These are phyloP conservation scores for Apostasia shenzhenica DNA, from an alignment of 106 monocot species.

Conservation along the genomic window DNA sequence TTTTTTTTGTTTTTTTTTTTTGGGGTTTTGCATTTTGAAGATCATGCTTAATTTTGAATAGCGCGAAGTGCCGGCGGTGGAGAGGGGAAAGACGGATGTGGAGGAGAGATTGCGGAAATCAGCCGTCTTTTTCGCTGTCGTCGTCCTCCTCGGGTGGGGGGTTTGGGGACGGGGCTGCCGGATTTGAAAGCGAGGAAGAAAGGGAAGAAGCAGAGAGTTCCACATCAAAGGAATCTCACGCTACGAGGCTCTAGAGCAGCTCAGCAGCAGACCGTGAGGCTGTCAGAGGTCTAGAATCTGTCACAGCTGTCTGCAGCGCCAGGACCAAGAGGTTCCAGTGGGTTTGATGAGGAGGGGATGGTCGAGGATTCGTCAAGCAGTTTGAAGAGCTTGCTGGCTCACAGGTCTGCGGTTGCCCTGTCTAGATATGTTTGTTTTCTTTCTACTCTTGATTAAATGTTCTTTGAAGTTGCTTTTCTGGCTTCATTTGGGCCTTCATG, in stretches of 20 bases:
- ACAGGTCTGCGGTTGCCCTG: slow-evolving; percentile 4
- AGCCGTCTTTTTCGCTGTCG: neutral
- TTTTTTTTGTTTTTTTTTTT: no score
- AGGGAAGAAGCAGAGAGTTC: neutral
- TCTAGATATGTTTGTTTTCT: neutral
- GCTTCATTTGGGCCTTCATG: neutral
- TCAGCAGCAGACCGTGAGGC: slow-evolving; percentile 24
- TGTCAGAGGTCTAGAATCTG: slow-evolving; percentile 15
- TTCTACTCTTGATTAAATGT: neutral
- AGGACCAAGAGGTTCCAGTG: slow-evolving; percentile 1
- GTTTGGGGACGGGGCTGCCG: slow-evolving; percentile 12
- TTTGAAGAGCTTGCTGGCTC: slow-evolving; percentile 24
- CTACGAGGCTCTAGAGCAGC: slow-evolving; percentile 16
- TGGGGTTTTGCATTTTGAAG: neutral
- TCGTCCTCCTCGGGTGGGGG: slow-evolving; percentile 3
- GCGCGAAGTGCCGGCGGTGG: neutral
- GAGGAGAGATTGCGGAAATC: neutral
- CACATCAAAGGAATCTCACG: slow-evolving; percentile 1
- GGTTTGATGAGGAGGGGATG: slow-evolving; percentile 20
- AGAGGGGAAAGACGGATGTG: neutral
- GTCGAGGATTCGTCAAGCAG: slow-evolving; percentile 23
- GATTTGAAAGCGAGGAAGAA: slow-evolving; percentile 2
- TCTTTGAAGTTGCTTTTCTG: neutral
- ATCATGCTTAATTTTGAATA: neutral
- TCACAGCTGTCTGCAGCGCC: neutral